Percentiles rank a stretch among this genome's conserved stretches.
Evolutionary conservation across 2,329 filamentous ascomycete genomes (phyloP).

Genomic region (Alternaria burnsii): DNA sequence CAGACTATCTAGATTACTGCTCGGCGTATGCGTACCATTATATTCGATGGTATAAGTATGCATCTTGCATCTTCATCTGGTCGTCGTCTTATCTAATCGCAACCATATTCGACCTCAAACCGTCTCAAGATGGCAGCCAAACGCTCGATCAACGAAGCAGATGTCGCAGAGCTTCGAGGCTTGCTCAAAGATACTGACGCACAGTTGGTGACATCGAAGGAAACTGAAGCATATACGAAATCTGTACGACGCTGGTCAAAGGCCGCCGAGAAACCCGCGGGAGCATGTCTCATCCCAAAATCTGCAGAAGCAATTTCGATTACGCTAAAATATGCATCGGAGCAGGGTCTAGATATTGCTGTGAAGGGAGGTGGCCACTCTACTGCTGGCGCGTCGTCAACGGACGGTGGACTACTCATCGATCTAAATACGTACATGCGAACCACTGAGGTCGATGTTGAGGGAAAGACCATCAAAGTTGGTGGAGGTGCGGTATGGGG

Average conservation of each 20-base stretch:
- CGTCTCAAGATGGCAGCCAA: constrained; percentile 1
- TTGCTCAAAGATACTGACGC: constrained; percentile 9
- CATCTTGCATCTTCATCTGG: neutral
- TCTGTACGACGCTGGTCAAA: constrained; percentile 17
- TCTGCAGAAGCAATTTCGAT: constrained; percentile 14
- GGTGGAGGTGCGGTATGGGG: constrained; percentile 17
- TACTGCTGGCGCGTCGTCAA: constrained; percentile 18
- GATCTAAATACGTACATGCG: constrained; percentile 18
- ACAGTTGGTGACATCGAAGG: constrained; percentile 10
- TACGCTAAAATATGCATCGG: constrained; percentile 14
- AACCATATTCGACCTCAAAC: neutral
- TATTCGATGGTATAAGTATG: neutral
- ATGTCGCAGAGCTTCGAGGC: constrained; percentile 9
- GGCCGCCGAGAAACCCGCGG: constrained; percentile 14
- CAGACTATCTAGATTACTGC: neutral
- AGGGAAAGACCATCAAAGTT: constrained; percentile 12
- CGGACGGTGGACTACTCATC: constrained; percentile 16
- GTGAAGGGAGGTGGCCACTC: constrained; percentile 20
- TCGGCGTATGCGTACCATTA: neutral
- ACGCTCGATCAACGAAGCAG: neutral
- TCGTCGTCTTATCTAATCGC: neutral
- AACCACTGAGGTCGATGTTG: constrained; percentile 7
- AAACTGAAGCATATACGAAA: constrained; percentile 9
- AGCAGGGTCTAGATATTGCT: constrained; percentile 15
- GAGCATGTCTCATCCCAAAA: constrained; percentile 14